Conservation (phyloP, 495 filamentous ascomycete species). For the Talaromyces trachyspermus region DNA sequence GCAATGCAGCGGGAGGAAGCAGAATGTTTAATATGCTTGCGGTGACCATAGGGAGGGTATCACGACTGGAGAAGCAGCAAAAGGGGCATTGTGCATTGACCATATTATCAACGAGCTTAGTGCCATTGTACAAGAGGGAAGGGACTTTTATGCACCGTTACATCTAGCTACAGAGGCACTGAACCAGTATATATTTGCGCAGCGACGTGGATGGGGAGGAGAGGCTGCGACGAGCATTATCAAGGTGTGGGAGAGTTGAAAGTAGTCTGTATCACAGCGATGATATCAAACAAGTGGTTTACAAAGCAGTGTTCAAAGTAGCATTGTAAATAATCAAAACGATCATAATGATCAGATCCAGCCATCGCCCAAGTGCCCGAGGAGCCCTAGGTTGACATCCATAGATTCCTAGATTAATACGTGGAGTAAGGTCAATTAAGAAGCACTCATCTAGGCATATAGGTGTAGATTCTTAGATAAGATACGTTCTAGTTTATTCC, state of each 20-base stretch:
- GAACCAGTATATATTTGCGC: slow-evolving; percentile 29
- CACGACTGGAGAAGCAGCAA: slow-evolving; percentile 20
- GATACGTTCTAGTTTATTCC: too few species aligned
- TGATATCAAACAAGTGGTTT: too few species aligned
- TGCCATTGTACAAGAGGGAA: slow-evolving; percentile 49
- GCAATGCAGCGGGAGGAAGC: slow-evolving; percentile 64
- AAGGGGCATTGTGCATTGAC: slow-evolving; percentile 42
- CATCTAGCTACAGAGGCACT: slow-evolving; percentile 36
- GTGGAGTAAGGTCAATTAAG: too few species aligned
- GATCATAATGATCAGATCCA: too few species aligned
- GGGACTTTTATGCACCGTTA: slow-evolving; percentile 39
- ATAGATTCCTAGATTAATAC: too few species aligned
- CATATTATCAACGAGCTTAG: slow-evolving; percentile 51
- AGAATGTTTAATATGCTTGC: slow-evolving; percentile 51
- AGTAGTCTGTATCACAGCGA: background rate
- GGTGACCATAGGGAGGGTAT: slow-evolving; percentile 42
- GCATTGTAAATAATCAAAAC: background rate
- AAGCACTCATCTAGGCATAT: too few species aligned
- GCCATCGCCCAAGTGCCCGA: too few species aligned
- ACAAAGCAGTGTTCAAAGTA: too few species aligned
- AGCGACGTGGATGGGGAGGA: slow-evolving; percentile 23
- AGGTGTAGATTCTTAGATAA: too few species aligned
- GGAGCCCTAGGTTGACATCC: too few species aligned
- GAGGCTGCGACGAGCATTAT: slow-evolving; percentile 30
- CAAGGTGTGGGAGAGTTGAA: slow-evolving; percentile 23